These are phyloP conservation scores for Byssoonygena ceratinophila DNA, from an alignment of 2,329 filamentous ascomycete species.

Conservation along the genomic window DNA sequence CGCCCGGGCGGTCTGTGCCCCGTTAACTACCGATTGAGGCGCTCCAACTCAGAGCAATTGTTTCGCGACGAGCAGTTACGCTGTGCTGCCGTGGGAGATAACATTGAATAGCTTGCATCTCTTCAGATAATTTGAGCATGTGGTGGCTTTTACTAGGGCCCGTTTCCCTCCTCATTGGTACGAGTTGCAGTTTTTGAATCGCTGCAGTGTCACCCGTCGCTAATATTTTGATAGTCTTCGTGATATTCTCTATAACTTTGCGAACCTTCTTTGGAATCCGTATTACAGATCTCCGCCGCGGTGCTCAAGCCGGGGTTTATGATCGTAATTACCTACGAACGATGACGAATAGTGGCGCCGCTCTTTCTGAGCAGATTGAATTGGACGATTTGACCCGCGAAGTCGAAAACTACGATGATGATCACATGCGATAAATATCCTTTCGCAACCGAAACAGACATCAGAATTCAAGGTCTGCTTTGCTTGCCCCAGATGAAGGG, in stretches of 20 bases:
- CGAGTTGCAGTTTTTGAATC: neutral
- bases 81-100: too few species aligned
- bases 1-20: too few species aligned
- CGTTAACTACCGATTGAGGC: too few species aligned
- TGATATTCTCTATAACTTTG: constrained; percentile 47
- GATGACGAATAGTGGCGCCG: constrained; percentile 45
- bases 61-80: too few species aligned
- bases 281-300: constrained; percentile 36
- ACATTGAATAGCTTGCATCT: too few species aligned
- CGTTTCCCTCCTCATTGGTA: constrained; percentile 11
- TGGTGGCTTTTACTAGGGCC: constrained; percentile 7
- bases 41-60: too few species aligned
- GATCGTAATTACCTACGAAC: constrained; percentile 47
- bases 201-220: constrained; percentile 17
- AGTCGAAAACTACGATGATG: constrained; percentile 20
- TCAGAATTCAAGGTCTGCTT: constrained; percentile 61
- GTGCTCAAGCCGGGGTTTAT: constrained; percentile 40
- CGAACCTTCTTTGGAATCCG: constrained; percentile 44
- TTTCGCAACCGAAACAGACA: neutral
- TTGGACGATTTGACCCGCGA: constrained; percentile 50
- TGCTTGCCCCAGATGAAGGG: constrained; percentile 17
- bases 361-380: constrained; percentile 53
- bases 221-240: constrained; percentile 32
- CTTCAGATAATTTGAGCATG: neutral
- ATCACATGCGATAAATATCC: constrained; percentile 6